These are phyloP conservation scores for Teratosphaeria viscida DNA, from an alignment of 2,329 filamentous ascomycete genomes.

Conservation along the genomic window DNA sequence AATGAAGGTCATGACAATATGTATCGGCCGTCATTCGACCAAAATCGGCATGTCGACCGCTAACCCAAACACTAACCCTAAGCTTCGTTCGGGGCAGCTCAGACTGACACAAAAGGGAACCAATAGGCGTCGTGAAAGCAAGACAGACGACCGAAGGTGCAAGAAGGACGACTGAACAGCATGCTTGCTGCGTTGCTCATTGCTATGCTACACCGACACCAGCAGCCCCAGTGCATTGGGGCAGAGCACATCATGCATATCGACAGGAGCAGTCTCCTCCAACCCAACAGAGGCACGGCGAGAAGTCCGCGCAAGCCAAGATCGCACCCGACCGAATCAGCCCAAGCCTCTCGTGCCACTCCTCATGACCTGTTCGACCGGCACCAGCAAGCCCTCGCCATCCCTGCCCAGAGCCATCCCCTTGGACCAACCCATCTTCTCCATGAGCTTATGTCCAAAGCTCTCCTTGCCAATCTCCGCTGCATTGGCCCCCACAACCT, in stretches of 20 bases:
- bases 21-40: neutral
- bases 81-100: neutral
- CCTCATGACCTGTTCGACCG: constrained; percentile 80
- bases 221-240: no score
- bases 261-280: no score
- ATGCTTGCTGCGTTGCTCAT: no score
- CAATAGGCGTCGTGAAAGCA: no score
- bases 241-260: no score
- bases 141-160: no score
- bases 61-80: constrained; percentile 1
- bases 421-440: constrained; percentile 94
- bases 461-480: constrained; percentile 77
- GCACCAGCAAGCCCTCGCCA: constrained; percentile 79
- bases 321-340: constrained; percentile 18
- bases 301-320: neutral
- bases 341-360: constrained; percentile 75
- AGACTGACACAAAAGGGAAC: neutral
- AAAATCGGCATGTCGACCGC: neutral
- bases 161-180: no score
- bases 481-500: constrained; percentile 74
- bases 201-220: no score
- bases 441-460: constrained; percentile 74
- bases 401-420: constrained; percentile 72
- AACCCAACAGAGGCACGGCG: no score
- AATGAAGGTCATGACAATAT: neutral